Conservation (phyloP, 2,329 filamentous ascomycete genomes). For the Venturiaceae sp. region DNA sequence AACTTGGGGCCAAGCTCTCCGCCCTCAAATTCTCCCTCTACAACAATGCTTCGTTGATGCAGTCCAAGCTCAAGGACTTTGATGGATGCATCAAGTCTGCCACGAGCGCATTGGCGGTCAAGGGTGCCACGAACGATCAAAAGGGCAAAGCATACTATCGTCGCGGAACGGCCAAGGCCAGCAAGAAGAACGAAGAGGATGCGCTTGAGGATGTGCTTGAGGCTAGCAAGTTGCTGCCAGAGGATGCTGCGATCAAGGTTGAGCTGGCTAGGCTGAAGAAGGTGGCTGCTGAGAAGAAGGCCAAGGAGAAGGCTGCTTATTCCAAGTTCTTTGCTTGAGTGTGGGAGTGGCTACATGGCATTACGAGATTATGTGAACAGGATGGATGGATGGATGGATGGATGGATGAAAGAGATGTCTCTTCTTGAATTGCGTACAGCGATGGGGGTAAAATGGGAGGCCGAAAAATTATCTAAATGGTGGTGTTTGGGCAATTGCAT, state of each 20-base stretch:
- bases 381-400: background rate
- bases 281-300: conserved; percentile 58
- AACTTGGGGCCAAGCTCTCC: conserved; percentile 57
- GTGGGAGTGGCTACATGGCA: background rate
- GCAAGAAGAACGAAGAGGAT: conserved; percentile 74
- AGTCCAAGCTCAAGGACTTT: conserved; percentile 68
- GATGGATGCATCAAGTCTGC: conserved; percentile 62
- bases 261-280: conserved; percentile 75
- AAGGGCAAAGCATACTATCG: conserved; percentile 85
- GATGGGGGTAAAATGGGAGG: background rate
- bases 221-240: conserved; percentile 43
- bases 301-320: conserved; percentile 87
- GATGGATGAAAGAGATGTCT: background rate
- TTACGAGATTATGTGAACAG: background rate
- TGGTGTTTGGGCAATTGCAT: background rate
- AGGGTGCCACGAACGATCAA: conserved; percentile 59
- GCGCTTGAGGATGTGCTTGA: conserved; percentile 42
- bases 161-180: conserved; percentile 64
- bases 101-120: conserved; percentile 58
- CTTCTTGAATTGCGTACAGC: background rate
- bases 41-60: conserved; percentile 78
- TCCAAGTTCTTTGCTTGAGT: conserved; percentile 72
- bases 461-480: background rate
- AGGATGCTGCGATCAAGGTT: conserved; percentile 62
- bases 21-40: conserved; percentile 76